Evolutionary conservation across 2,329 filamentous ascomycete species (phyloP), one percentile per base, ranked within the genome.

Genomic region (Aureobasidium vineae): DNA sequence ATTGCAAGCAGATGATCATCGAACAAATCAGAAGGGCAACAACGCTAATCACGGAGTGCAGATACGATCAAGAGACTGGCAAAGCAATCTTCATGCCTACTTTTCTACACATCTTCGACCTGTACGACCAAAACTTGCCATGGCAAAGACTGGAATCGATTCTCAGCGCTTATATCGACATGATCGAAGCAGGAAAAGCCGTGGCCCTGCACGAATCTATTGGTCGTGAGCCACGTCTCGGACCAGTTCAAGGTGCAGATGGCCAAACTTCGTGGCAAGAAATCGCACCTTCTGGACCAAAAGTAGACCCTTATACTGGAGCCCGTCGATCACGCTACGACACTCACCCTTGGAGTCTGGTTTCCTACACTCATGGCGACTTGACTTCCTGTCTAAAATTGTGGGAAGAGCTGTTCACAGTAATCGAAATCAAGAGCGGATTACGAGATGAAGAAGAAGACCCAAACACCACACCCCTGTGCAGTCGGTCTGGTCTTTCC

Each of bases 101-200:
- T 4, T 75, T 75, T 53, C 69, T 75, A 60, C 74, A 75, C 67
- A 59, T 75, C 7, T 75, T 74, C 63, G 70, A 75, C 56, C 60
- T 75, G 16, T 36, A 45, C 59, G 70, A 72, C 61, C 40, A 67
- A 10, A 69, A 71, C n/a, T 66, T 75, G 16, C 74, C 73, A 1
- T 76, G 74, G 74, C 74, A 76, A 59, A 70, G 68, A n/a, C 69
- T 76, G n/a, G 74, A 76, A 63, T 69, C 69, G 2, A 73, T 76
- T 26, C 63, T 76, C 10, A 74, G 71, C 61, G 72, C 73, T 5
- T 76, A 73, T 63, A 71, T 76, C 52, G 74, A 76, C 49, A 75
- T 76, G 73, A 69, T 74, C 10, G 73, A 76, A 65, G 72, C 71
- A 3, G 74, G 74, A 53, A 76, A 76, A 53, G 73, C 72, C 2